Evolutionary conservation across 208 protist species (phyloP).

Genomic region (Phytomonas serpens): DNA sequence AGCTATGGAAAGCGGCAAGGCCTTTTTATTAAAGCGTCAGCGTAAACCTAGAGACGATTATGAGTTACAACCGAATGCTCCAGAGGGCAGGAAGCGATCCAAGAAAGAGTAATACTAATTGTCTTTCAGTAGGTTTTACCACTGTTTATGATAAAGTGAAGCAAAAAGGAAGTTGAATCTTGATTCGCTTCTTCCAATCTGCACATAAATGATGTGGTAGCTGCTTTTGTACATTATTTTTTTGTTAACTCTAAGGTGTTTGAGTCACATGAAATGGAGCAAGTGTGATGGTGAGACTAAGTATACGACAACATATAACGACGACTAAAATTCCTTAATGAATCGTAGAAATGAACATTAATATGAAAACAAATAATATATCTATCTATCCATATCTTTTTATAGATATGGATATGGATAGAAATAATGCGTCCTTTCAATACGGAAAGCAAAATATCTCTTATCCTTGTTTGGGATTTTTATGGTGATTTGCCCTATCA

Average conservation of each 20-base stretch:
- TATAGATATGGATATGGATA: constrained; percentile 4
- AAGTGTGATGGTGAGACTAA: constrained; percentile 4
- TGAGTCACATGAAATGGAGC: constrained; percentile 20
- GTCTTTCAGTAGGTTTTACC: not conserved
- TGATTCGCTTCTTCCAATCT: not conserved
- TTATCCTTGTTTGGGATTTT: constrained; percentile 1
- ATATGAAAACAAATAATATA: constrained; percentile 8
- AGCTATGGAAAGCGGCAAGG: constrained; percentile 88
- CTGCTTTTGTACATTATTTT: not conserved
- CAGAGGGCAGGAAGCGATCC: constrained; percentile 1
- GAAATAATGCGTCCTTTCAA: not conserved
- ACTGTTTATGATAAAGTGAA: not conserved
- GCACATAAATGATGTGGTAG: not conserved
- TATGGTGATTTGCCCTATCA: not conserved
- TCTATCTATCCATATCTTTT: not conserved
- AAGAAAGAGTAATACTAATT: constrained; percentile 11
- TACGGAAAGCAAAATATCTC: not conserved
- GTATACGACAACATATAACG: not conserved
- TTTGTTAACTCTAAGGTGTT: constrained; percentile 13
- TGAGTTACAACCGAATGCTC: constrained; percentile 26
- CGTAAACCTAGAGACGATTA: constrained; percentile 58
- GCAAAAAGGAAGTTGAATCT: not conserved
- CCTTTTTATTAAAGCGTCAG: constrained; percentile 58
- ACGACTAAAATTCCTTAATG: not conserved
- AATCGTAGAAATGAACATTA: not conserved